These are phyloP conservation scores for Sporormia fimetaria DNA, from an alignment of 495 filamentous ascomycete genomes.

Conservation along the genomic window DNA sequence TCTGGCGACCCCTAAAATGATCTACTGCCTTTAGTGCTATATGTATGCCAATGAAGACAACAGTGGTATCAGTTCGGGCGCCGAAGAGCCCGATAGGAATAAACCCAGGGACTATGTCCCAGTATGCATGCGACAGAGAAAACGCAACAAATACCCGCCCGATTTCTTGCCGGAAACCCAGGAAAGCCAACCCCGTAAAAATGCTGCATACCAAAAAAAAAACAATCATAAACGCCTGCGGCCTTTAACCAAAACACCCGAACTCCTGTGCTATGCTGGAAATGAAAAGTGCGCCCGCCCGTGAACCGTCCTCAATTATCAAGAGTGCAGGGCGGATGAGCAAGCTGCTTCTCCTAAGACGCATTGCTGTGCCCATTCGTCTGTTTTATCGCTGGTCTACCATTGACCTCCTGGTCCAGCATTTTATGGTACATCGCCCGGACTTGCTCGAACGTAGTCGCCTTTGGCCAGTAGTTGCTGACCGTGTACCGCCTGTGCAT, in stretches of 20 bases:
- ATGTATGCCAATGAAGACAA: no score
- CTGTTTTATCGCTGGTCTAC: constrained; percentile 6
- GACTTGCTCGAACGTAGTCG: constrained; percentile 7
- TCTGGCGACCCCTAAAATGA: no score
- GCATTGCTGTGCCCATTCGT: constrained; percentile 8
- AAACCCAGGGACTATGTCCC: no score
- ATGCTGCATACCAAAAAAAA: no score
- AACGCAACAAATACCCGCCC: no score
- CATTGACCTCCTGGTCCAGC: constrained; percentile 11
- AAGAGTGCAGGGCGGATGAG: constrained; percentile 1
- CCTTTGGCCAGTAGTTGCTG: constrained; percentile 33
- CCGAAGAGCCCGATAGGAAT: no score
- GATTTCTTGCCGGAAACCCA: no score
- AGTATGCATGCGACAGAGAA: no score
- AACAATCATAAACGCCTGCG: no score
- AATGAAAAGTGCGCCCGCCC: neutral
- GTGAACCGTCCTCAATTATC: neutral
- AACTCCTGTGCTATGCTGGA: constrained; percentile 23
- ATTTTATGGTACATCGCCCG: constrained; percentile 19
- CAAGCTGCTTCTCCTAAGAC: neutral
- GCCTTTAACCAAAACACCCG: constrained; percentile 1
- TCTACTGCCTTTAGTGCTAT: no score
- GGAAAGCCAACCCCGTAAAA: no score
- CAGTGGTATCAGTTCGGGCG: no score
- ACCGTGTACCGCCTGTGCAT: constrained; percentile 32